phyloP scores from a whole-genome alignment of 2,329 filamentous ascomycete species.

The Madurella fahalii region DNA sequence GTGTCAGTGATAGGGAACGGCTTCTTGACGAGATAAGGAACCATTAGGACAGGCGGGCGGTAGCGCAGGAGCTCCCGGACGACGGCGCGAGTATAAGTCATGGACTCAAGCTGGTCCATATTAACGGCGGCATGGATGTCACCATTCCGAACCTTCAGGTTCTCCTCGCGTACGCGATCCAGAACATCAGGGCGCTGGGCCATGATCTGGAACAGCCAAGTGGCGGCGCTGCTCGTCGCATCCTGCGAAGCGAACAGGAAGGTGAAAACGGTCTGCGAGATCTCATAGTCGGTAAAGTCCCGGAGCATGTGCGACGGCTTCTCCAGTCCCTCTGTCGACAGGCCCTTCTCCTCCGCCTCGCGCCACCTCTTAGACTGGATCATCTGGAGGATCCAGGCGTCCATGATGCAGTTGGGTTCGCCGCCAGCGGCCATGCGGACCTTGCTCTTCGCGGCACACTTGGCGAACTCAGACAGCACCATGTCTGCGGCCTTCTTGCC shows the following conservation, averaged over 20 bases:
- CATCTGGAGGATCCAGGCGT: conserved; percentile 88
- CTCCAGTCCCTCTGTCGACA: conserved; percentile 62
- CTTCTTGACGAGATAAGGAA: conserved; percentile 93
- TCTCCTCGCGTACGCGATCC: conserved; percentile 88
- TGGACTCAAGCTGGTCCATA: conserved; percentile 82
- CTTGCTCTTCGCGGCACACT: conserved; percentile 91
- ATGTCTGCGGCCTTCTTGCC: conserved; percentile 94
- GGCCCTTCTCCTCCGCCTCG: conserved; percentile 70
- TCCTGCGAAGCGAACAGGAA: conserved; percentile 98
- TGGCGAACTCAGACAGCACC: conserved; percentile 83
- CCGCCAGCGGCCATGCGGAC: conserved; percentile 86
- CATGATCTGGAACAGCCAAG: conserved; percentile 92
- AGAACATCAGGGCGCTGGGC: conserved; percentile 91
- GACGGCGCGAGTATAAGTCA: conserved; percentile 87
- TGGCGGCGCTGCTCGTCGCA: conserved; percentile 87
- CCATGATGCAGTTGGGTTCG: conserved; percentile 87
- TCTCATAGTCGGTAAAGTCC: conserved; percentile 85
- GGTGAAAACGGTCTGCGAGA: conserved; percentile 88
- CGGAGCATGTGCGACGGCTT: conserved; percentile 82
- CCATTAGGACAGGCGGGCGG: conserved; percentile 94
- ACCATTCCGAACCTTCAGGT: conserved; percentile 70
- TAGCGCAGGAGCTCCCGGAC: conserved; percentile 90
- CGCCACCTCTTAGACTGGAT: conserved; percentile 79
- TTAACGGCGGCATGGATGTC: conserved; percentile 65
- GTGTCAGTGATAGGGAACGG: conserved; percentile 81